Base-by-base conservation (phyloP, 441 rosid species). In the Populus tomentosa region DNA sequence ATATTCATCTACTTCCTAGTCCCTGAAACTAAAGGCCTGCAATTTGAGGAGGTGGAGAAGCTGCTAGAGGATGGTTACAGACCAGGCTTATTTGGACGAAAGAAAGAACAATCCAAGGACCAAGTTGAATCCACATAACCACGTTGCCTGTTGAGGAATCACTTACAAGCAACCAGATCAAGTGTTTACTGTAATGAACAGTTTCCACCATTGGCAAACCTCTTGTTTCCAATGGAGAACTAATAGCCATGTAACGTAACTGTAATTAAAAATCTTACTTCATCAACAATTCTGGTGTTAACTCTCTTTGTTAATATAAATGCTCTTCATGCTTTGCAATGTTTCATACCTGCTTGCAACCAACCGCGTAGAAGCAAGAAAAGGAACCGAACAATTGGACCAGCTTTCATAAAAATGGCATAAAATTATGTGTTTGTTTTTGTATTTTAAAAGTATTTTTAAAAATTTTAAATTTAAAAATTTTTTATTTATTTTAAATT, bases 1-100 rank as follows among this genome's bases (percentile, higher is more conserved):
- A 6, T 85, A 20, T 86, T 80, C 71, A 94, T 93, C 63, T 91
- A 82, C 88, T 79, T 87, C 69, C 72, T 86, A 1, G 99, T 92
- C 5, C 98, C 99, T 0, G 98, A 95, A 75, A 93, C 98, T 10
- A 95, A 95, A 85, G 99, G 98, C 16, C 85, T 95, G 30, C 92
- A 84, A 30, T 87, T 93, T 35, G 99, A 91, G 80, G 93, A 93
- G 78, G 89, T 90, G 0, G 97, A 91, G 87, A 87, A 85, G 87
- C 78, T 90, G 86, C 87, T 95, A 2, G 86, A 88, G 20, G 83
- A 10, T 2, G 97, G 98, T 0, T 90, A 72, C 79, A 82, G 56
- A 38, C 95, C 97, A 0, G 72, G 76, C 73, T 56, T 85, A 7
- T 80, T 81, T 26, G 69, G 72, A 69, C 50, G 67, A 64, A 81